Evolutionary conservation across 176 grass and related monocot genomes (phyloP), one percentile per base, ranked within the genome.

Genomic region (Thalia dealbata): DNA sequence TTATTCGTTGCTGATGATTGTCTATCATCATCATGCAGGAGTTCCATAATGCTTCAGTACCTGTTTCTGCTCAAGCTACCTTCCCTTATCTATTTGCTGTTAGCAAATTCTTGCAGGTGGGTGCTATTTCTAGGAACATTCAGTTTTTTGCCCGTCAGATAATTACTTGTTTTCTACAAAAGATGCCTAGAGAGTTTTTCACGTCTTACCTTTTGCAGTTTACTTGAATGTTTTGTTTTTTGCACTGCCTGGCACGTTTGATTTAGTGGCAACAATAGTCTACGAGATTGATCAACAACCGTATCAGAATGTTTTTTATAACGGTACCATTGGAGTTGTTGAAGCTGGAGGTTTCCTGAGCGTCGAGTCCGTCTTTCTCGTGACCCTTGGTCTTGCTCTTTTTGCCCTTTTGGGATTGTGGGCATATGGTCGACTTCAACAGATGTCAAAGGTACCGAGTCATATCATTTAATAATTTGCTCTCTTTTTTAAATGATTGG

Each of bases 41-140:
- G 77, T 92, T 96, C 79, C 73, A 78, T 71, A 99, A 99, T 62
- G 85, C 87, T 70, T 93, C 95, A 65, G 87, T 99, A 59, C 90
- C 95, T 51, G 73, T 84, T 54, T 91, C 95, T 73, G 83, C 79
- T 45, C 95, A 99, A 86, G 87, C 90, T 61, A 84, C 90, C 52
- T 99, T 99, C 81, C 87, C 90, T 32, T 99, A 99, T 76, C 84
- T 77, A 81, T 99, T 99, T 35, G 78, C 78, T 23, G 90, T 93
- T 58, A 99, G 83, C 87, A 99, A 99, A 78, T 99, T 88, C 83
- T 84, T 99, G 86, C 95, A 99, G 95, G 95, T 99, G 11, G 48
- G 78, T 80, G 51, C 22, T 29, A 6, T 14, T 14, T 0, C 21
- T 43, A 18, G 16, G 18, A 58, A 42, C 35, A n/a, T 42, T 30